These are phyloP conservation scores for Cenchrus purpureus DNA, from an alignment of 176 grass and related monocot genomes.

Conservation along the genomic window DNA sequence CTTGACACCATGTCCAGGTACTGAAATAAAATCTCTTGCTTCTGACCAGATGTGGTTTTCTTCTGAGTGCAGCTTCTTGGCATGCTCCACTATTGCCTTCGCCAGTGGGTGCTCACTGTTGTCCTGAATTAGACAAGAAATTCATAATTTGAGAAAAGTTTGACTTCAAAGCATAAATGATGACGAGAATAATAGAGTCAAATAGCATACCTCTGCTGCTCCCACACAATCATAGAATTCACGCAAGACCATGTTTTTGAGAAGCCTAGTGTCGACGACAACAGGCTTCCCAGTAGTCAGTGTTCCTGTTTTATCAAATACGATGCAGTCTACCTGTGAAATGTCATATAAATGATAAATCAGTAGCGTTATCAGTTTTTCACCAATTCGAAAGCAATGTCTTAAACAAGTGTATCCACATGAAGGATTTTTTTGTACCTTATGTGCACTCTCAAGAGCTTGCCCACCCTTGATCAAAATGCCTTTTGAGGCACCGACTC, in stretches of 20 bases:
- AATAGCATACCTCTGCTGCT: conserved; percentile 66
- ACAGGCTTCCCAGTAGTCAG: conserved; percentile 79
- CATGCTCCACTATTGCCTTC: conserved; percentile 78
- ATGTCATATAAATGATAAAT: not conserved
- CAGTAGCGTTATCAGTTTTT: not conserved
- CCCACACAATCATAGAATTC: conserved; percentile 84
- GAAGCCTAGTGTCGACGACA: conserved; percentile 73
- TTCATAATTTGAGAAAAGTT: not conserved
- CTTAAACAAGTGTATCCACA: conserved; percentile 6
- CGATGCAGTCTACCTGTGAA: conserved; percentile 85
- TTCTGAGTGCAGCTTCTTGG: conserved; percentile 69
- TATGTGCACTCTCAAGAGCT: conserved; percentile 92
- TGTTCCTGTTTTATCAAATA: conserved; percentile 95
- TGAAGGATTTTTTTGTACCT: conserved; percentile 48
- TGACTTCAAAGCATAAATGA: conserved; percentile 9
- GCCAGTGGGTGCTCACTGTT: conserved; percentile 95
- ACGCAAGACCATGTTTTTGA: conserved; percentile 77
- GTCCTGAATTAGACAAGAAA: conserved; percentile 52
- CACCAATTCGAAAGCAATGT: conserved; percentile 11
- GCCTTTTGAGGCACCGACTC: conserved; percentile 94
- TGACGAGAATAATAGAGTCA: not conserved
- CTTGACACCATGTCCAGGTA: conserved; percentile 79
- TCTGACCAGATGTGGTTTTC: conserved; percentile 70
- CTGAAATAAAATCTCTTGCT: conserved; percentile 74
- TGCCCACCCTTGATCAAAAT: conserved; percentile 93